Evolutionary conservation across 1,139 yeast genomes (phyloP).

Genomic region (Protomyces lactucae-debilis): DNA sequence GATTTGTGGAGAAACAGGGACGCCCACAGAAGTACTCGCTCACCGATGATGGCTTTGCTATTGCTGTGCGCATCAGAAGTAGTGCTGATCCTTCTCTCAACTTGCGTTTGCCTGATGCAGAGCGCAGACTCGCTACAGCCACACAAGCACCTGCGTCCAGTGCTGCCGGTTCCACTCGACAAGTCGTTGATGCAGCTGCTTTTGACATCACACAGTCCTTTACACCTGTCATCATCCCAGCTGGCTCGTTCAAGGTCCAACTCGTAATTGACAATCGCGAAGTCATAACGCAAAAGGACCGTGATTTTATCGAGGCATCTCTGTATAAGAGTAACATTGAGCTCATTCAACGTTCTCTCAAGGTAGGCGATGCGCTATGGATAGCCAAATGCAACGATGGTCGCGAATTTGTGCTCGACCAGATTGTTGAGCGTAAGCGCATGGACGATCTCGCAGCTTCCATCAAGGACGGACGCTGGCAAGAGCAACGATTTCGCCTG

Average conservation of each 20-base stretch:
- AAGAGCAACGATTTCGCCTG: conserved; percentile 76
- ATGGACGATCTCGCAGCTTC: conserved; percentile 79
- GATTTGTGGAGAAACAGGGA: conserved; percentile 55
- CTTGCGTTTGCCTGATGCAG: neutral
- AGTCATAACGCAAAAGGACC: conserved; percentile 53
- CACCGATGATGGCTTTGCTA: conserved; percentile 65
- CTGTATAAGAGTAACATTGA: conserved; percentile 49
- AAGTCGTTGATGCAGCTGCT: neutral
- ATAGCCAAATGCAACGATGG: conserved; percentile 63
- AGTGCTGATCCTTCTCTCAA: conserved; percentile 23
- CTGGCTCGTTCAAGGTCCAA: conserved; percentile 52
- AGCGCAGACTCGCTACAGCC: neutral
- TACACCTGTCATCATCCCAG: conserved; percentile 1
- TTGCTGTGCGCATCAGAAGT: conserved; percentile 47
- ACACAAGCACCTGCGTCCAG: neutral
- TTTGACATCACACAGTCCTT: conserved; percentile 3
- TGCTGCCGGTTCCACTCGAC: neutral
- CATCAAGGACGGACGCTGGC: conserved; percentile 76
- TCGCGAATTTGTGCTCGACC: conserved; percentile 66
- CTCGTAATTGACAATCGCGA: conserved; percentile 80
- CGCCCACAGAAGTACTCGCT: conserved; percentile 58
- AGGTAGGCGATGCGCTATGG: conserved; percentile 90
- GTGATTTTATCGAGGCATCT: conserved; percentile 59
- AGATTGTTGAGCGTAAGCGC: conserved; percentile 81
- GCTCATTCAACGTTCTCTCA: conserved; percentile 54